phyloP scores from a whole-genome alignment of 805 yeast species.

The Suhomyces pyralidae region DNA sequence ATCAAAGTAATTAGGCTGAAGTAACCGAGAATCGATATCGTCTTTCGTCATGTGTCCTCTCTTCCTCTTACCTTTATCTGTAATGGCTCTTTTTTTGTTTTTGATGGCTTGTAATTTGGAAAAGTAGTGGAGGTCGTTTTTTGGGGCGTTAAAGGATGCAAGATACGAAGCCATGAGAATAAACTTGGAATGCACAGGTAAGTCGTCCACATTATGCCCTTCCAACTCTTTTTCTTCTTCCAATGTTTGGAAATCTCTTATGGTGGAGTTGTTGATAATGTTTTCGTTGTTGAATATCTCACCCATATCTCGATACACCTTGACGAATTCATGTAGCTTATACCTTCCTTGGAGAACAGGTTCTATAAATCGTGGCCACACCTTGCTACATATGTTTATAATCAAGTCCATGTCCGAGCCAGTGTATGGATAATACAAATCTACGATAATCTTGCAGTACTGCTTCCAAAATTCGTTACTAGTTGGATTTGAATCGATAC shows the following conservation, averaged over 20 bases:
- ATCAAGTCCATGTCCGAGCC: slow-evolving; percentile 43
- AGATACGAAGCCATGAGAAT: slow-evolving; percentile 78
- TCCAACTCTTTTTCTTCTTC: slow-evolving; percentile 20
- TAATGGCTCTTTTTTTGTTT: slow-evolving; percentile 37
- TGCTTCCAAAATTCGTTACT: slow-evolving; percentile 37
- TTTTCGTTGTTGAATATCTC: slow-evolving; percentile 28
- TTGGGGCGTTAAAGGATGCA: slow-evolving; percentile 73
- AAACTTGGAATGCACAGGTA: slow-evolving; percentile 63
- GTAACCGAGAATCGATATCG: slow-evolving; percentile 55
- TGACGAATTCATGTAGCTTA: slow-evolving; percentile 28
- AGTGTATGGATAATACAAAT: slow-evolving; percentile 42
- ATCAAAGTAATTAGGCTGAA: slow-evolving; percentile 72
- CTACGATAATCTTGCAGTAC: slow-evolving; percentile 43
- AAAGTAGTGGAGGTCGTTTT: slow-evolving; percentile 65
- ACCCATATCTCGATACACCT: slow-evolving; percentile 30
- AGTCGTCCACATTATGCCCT: slow-evolving; percentile 34
- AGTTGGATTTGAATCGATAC: slow-evolving; percentile 11
- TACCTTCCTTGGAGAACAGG: slow-evolving; percentile 22
- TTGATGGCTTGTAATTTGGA: slow-evolving; percentile 50
- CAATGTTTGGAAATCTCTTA: slow-evolving; percentile 24
- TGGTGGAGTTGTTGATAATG: slow-evolving; percentile 28
- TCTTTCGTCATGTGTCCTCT: slow-evolving; percentile 29
- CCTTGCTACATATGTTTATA: slow-evolving; percentile 24
- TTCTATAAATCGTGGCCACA: slow-evolving; percentile 34
- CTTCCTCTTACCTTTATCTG: slow-evolving; percentile 12